Base-by-base conservation (phyloP, 1,284 basidiomycete species). In the Salmacisia buchloeana region DNA sequence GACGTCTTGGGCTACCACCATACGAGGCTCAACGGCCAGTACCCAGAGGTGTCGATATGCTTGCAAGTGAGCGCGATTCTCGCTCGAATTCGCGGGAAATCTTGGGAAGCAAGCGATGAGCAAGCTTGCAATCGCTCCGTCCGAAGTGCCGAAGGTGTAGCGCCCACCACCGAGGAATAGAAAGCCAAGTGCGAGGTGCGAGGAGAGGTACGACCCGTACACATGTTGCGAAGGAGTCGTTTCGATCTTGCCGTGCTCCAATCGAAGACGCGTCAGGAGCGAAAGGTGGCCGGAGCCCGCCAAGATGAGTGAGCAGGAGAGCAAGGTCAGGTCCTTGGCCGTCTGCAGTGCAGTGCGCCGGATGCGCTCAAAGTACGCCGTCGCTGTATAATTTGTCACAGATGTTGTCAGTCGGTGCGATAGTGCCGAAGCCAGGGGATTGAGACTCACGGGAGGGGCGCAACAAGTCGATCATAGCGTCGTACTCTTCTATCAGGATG, bases 1-100 rank as follows among this genome's bases (percentile, higher is more conserved):
- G 45, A 79, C 64, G 52, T 71, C 76, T 23, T 90, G 86, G 0
- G 92, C 91, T 38, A 94, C 86, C 25, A 54, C 49, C 77, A 94
- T 94, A 52, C 96, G 83, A 2, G 96, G 94, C 74, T 98, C 94
- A 15, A 91, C 88, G 0, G 96, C 96, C 38, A 98, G 83, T 2
- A 90, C 90, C 96, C 96, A 98, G 31, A 99, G 82, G 80, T 98
- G 94, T 3, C 96, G 86, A 67, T 94, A 86, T 0, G 93, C 92
- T 79, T 97, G 96, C 3, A 97, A 84, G 75, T 92, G 94, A 41
- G 89, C 87, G 65, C 89, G 89, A 81, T 96, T 96, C 75, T 98
- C 94, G 7, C 86, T 86, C 1, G 91, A 88, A 9, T 85, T 80
- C 12, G 86, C 84, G n/a, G 76, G 77, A 76, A 91, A 91, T 12